These are phyloP conservation scores for Volvox africanus DNA, from an alignment of 139 green algal species.

Conservation along the genomic window DNA sequence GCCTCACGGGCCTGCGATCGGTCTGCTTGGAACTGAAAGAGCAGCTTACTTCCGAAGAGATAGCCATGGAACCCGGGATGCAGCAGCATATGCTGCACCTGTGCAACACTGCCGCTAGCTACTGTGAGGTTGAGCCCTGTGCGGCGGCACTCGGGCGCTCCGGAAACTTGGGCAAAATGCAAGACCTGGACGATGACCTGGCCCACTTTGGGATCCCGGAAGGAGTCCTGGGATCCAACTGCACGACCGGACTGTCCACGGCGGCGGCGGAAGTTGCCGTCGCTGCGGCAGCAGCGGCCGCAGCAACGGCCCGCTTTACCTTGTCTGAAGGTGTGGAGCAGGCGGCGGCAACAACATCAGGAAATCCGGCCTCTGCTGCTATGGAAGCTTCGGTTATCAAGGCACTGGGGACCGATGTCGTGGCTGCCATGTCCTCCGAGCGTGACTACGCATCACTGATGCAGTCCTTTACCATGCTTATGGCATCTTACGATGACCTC, in stretches of 20 bases:
- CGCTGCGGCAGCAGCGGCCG: not conserved
- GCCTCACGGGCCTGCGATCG: constrained; percentile 22
- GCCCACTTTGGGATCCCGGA: not conserved
- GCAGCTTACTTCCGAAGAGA: not conserved
- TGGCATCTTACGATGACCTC: constrained; percentile 22
- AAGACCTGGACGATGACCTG: not conserved
- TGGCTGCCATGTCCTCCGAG: not conserved
- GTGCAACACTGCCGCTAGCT: constrained; percentile 12
- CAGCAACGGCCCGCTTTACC: not conserved
- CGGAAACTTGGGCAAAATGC: not conserved
- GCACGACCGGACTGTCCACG: not conserved
- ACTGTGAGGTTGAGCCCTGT: not conserved
- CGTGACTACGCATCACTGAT: constrained; percentile 26
- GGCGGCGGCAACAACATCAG: not conserved
- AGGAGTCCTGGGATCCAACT: not conserved
- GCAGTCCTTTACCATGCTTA: constrained; percentile 11
- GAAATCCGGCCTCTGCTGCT: not conserved
- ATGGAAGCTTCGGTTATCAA: not conserved
- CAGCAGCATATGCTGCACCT: constrained; percentile 27
- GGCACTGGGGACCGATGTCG: not conserved
- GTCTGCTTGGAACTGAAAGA: constrained; percentile 39
- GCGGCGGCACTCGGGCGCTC: not conserved
- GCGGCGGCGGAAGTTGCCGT: not conserved
- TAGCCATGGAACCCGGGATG: not conserved
- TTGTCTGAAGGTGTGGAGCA: not conserved